Conservation (phyloP, 2,329 filamentous ascomycete genomes). For the Apiospora hydei region DNA sequence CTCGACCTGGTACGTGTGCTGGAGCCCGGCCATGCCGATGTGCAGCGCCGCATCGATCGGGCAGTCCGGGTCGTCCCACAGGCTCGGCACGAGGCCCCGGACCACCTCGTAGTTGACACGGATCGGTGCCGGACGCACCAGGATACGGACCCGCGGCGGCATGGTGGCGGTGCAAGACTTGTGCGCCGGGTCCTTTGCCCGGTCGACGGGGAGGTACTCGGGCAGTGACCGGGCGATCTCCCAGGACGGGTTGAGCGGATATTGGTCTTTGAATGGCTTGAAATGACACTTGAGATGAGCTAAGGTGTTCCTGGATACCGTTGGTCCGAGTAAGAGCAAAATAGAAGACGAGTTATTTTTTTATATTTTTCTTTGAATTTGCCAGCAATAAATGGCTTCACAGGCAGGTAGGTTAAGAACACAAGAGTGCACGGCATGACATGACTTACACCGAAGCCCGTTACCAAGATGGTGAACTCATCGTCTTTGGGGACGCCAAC, state of each 20-base stretch:
- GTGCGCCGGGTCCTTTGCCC: constrained; percentile 48
- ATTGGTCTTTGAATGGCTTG: constrained; percentile 78
- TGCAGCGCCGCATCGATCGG: constrained; percentile 71
- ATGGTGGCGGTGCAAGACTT: neutral
- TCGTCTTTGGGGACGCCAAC: constrained; percentile 44
- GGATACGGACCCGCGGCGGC: constrained; percentile 62
- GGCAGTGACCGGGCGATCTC: constrained; percentile 78
- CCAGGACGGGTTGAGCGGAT: constrained; percentile 80
- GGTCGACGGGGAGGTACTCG: constrained; percentile 62
- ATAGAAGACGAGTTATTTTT: neutral
- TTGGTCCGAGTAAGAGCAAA: too few species aligned
- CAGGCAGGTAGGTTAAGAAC: too few species aligned
- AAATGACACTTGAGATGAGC: neutral
- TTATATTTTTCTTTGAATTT: neutral
- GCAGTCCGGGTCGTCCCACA: constrained; percentile 59
- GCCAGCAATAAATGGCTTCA: neutral
- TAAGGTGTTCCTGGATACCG: neutral
- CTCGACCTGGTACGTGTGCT: constrained; percentile 74
- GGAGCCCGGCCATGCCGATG: constrained; percentile 78
- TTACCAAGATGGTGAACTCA: constrained; percentile 66
- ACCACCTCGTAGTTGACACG: constrained; percentile 76
- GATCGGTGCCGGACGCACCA: constrained; percentile 71
- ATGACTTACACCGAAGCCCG: constrained; percentile 64
- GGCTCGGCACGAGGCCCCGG: constrained; percentile 65
- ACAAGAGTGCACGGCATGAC: neutral